Evolutionary conservation across 2,329 filamentous ascomycete species (phyloP), one percentile per base, ranked within the genome.

Genomic region (Neocatenulostroma microsporum): DNA sequence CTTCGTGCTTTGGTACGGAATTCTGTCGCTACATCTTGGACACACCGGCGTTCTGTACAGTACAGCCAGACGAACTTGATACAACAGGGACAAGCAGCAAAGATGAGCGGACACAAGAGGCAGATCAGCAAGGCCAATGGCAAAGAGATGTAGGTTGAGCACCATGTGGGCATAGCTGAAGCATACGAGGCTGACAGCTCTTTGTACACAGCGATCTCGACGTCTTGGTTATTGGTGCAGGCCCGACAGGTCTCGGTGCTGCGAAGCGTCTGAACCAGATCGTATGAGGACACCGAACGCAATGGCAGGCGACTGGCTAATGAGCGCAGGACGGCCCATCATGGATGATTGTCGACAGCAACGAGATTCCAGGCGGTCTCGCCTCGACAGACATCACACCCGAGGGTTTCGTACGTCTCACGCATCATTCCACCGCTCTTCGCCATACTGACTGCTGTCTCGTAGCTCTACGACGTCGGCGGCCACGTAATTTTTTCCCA

Each of bases 401-500:
- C 38, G 91, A 98, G 69, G 91, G 89, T 63, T 96, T 96, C 70
- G 88, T 95, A 76, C 70, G 87, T 86, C 33, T 13, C 23, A 14
- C 15, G 15, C 13, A 23, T n/a, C 12, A 24, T 30, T 23, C 25
- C 24, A 29, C 19, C 34, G 46, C 40, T 49, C 39, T 12, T 8
- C 4, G 8, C 21, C 20, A 15, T 34, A 18, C 20, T 24, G 15
- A 34, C 17, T 15, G 9, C 13, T 3, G n/a, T n/a, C 10, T 19
- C 41, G 15, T 58, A 94, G 89, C 78, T 98, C 56, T 98, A 95
- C 76, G 91, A 98, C 69, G 91, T 98, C 55, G 88, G 88, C 62
- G 88, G 88, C 55, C 88, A 95, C 69, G 88, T 95, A 68, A 95
- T 95, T 70, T 95, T 95, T 77, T 95, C 88, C 55, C 88, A 95